A percentile compares a stretch with the other conserved stretches of the same genome.
These are phyloP conservation scores for Botryotinia convoluta DNA, from an alignment of 2,329 filamentous ascomycete species.

Conservation along the genomic window DNA sequence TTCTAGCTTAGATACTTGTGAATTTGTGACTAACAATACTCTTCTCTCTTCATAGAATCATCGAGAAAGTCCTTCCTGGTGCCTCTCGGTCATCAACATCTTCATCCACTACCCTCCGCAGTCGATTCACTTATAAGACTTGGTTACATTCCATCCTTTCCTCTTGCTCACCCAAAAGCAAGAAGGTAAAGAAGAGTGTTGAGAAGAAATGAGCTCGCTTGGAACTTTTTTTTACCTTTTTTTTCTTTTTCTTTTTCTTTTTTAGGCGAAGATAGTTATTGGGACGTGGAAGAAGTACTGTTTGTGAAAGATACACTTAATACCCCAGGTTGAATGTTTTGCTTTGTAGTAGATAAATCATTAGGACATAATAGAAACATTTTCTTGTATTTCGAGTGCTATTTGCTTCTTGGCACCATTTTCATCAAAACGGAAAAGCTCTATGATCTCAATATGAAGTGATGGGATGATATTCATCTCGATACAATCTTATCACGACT, in stretches of 20 bases:
- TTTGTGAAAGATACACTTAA: not conserved
- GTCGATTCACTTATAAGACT: not conserved
- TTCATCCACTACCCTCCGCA: not conserved
- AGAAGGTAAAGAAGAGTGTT: not conserved
- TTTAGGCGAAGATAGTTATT: not conserved
- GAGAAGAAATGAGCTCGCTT: not conserved
- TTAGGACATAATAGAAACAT: not conserved
- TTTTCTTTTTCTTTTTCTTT: not conserved
- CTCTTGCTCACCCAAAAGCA: not conserved
- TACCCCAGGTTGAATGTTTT: not conserved
- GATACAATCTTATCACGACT: not conserved
- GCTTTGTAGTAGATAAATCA: not conserved
- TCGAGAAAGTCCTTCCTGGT: constrained; percentile 6
- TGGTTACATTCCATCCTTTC: constrained; percentile 7
- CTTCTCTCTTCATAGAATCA: constrained; percentile 4
- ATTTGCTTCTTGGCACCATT: fast-evolving
- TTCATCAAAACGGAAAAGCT: not conserved
- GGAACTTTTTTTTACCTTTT: fast-evolving
- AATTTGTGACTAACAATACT: not conserved
- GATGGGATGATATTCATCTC: no score
- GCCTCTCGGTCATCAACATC: constrained; percentile 3
- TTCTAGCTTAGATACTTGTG: not conserved
- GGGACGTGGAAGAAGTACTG: not conserved
- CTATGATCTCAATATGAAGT: not conserved
- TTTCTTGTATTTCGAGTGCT: not conserved